Percentiles rank a stretch among this genome's conserved stretches.
phyloP scores from a whole-genome alignment of 75 land plant genomes.

The Pinus tabuliformis region DNA sequence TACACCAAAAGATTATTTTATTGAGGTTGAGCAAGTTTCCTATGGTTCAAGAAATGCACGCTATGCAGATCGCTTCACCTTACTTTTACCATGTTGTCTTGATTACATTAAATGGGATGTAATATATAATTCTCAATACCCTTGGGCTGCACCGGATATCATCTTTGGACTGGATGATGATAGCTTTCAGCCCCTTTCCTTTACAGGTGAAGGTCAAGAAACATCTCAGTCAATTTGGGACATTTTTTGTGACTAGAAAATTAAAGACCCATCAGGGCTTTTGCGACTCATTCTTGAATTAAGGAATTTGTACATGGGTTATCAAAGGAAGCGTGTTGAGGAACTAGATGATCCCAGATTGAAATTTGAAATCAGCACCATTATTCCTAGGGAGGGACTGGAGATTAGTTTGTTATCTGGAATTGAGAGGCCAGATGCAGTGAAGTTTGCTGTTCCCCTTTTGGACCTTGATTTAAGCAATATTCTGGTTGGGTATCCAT shows the following conservation, averaged over 20 bases:
- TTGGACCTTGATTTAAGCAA: constrained; percentile 52
- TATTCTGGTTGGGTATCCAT: constrained; percentile 37
- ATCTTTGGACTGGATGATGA: constrained; percentile 73
- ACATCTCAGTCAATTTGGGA: constrained; percentile 11
- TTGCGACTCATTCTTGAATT: constrained; percentile 55
- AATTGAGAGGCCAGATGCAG: constrained; percentile 82
- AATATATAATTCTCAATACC: constrained; percentile 49
- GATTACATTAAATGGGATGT: constrained; percentile 86
- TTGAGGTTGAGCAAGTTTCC: constrained; percentile 45
- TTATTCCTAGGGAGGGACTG: constrained; percentile 75
- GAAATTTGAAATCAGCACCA: constrained; percentile 80
- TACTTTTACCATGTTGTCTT: constrained; percentile 81
- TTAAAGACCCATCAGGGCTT: constrained; percentile 62
- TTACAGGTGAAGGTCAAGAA: constrained; percentile 17
- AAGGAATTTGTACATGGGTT: constrained; percentile 65
- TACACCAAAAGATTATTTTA: too few relatives aligned
- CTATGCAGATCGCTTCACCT: constrained; percentile 70
- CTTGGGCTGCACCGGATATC: constrained; percentile 70
- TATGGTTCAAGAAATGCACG: constrained; percentile 39
- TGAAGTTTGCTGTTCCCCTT: constrained; percentile 80
- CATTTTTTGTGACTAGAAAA: constrained; percentile 63
- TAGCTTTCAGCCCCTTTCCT: constrained; percentile 46
- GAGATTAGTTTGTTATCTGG: too few relatives aligned
- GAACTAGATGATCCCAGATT: constrained; percentile 76
- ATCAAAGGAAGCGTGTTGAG: constrained; percentile 72